These are phyloP conservation scores for Sporobolus alterniflorus DNA, from an alignment of 202 grass and related monocot species.

Conservation along the genomic window DNA sequence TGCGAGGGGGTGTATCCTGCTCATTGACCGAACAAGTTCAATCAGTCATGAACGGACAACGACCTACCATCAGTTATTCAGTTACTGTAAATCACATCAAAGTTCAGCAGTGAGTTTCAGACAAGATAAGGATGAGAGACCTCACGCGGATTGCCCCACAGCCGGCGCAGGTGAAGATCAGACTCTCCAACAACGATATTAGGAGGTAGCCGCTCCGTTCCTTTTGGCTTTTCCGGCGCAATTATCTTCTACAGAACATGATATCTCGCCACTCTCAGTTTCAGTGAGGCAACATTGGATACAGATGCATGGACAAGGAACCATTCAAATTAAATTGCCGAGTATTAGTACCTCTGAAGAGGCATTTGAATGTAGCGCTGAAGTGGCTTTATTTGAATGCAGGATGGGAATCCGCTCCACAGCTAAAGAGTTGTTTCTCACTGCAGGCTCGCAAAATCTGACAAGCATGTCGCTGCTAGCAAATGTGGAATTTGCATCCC, in stretches of 20 bases:
- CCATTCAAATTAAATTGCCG: background rate
- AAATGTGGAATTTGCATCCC: background rate
- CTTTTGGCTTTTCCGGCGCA: constrained; percentile 28
- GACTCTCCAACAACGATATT: constrained; percentile 50
- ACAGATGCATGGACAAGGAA: background rate
- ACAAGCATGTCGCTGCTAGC: background rate
- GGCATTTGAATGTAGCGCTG: background rate
- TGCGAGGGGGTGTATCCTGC: constrained; percentile 30
- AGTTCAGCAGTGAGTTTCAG: background rate
- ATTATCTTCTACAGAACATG: background rate
- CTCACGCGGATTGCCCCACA: constrained; percentile 63
- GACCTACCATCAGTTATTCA: background rate
- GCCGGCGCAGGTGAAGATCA: constrained; percentile 55
- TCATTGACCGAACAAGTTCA: background rate
- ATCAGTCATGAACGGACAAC: background rate
- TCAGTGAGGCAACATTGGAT: background rate
- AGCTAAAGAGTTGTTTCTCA: background rate
- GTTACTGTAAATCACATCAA: background rate
- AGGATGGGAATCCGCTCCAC: background rate
- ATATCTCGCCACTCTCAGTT: background rate
- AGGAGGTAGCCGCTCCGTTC: constrained; percentile 44
- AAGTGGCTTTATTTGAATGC: background rate
- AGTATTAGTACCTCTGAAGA: background rate
- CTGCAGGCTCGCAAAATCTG: background rate
- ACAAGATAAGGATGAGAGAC: background rate